Base-by-base conservation (phyloP, 495 filamentous ascomycete genomes). In the Hyaloscypha bicolor region DNA sequence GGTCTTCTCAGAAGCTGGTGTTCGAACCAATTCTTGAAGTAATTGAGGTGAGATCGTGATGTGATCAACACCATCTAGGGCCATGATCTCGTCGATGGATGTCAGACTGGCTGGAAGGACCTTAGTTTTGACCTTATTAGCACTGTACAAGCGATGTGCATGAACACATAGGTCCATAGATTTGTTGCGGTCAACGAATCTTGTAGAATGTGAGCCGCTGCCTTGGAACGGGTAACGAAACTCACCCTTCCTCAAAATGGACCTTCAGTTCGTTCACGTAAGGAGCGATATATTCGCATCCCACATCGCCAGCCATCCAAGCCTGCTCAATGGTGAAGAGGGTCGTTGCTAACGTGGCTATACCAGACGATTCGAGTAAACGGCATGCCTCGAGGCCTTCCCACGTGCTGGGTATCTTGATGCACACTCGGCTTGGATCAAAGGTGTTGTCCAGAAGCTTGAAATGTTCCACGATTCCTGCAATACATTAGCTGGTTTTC, bases 211-310 rank as follows among this genome's bases (percentile, higher is more conserved):
- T 48, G 30, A 19, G 22, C 55, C 32, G 12, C 11, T 21, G 25
- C 75, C 81, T 62, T 75, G 87, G 80, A 19, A n/a, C 42, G 16
- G 5, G 67, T 30, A 9, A 21, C 29, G 30, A 56, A 8, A 76
- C 80, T 62, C 76, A 88, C 81, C 76, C 79, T 9, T 76, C 61
- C 21, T 86, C 81, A 64, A 90, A 83, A 60, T 89, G 86, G 5
- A 87, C 87, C 63, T 83, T 85, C 25, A 91, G 72, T 59, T 90
- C 86, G 60, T 91, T 87, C 58, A 91, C 83, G 59, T 88, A 90
- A 3, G 87, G 86, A 3, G 85, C 84, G 45, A 89, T 81, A 65
- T 88, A 89, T 0, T 79, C 79, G 66, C 86, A 89, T 25, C 82
- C 82, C 4, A 80, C 83, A 32, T 85, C 82, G 3, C 77, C 83